These are phyloP conservation scores for Marasmius fiardii DNA, from an alignment of 1,284 basidiomycete species.

Conservation along the genomic window DNA sequence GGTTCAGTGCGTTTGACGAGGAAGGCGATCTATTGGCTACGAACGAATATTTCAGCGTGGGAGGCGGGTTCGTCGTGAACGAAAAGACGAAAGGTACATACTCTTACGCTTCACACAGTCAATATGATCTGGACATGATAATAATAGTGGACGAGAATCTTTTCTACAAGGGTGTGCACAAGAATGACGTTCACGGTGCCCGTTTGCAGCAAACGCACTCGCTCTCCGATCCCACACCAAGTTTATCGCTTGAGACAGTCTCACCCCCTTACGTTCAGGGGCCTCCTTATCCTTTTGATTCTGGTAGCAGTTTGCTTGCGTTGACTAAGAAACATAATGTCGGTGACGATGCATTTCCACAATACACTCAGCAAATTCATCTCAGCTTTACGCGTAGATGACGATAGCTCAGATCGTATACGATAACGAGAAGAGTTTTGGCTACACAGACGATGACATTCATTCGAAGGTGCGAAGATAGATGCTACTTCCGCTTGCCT, in stretches of 20 bases:
- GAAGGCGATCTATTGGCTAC: conserved; percentile 88
- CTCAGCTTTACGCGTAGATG: conserved; percentile 45
- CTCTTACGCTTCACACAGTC: background rate
- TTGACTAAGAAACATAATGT: conserved; percentile 85
- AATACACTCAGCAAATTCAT: conserved; percentile 3
- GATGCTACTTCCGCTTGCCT: conserved; percentile 6
- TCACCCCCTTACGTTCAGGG: conserved; percentile 29
- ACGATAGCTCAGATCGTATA: conserved; percentile 94
- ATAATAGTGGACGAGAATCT: conserved; percentile 83
- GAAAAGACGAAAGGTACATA: conserved; percentile 78
- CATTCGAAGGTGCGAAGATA: conserved; percentile 55
- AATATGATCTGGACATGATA: background rate
- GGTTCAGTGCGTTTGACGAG: conserved; percentile 83
- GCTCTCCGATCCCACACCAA: conserved; percentile 31
- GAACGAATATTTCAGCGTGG: conserved; percentile 93
- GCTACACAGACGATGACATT: conserved; percentile 75
- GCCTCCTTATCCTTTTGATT: conserved; percentile 84
- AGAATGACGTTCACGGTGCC: conserved; percentile 72
- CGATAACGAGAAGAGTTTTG: conserved; percentile 87
- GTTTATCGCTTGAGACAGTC: background rate
- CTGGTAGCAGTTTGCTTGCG: conserved; percentile 74
- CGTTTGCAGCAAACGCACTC: conserved; percentile 72
- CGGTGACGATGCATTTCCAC: conserved; percentile 23
- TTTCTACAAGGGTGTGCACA: conserved; percentile 95
- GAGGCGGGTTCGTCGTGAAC: conserved; percentile 90